These are phyloP conservation scores for Kuraishia hungarica DNA, from an alignment of 805 yeast species.

Conservation along the genomic window DNA sequence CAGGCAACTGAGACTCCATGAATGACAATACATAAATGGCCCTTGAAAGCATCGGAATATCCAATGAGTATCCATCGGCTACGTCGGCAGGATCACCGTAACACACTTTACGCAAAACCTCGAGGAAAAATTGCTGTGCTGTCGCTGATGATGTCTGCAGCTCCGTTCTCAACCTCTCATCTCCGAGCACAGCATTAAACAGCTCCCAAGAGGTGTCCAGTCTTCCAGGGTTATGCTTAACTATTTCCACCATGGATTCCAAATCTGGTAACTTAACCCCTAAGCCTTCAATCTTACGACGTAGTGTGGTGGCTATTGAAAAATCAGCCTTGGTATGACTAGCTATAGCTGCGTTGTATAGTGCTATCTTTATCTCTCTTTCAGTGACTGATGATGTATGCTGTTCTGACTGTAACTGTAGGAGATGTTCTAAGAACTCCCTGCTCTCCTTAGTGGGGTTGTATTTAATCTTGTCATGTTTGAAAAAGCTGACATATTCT, in stretches of 20 bases:
- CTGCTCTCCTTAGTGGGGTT: neutral
- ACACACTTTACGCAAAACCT: slow-evolving; percentile 2
- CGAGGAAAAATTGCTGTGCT: neutral
- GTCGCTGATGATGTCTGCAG: neutral
- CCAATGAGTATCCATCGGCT: slow-evolving; percentile 3
- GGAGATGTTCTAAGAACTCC: neutral
- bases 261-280: neutral
- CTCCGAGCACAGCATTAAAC: slow-evolving; percentile 7
- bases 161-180: neutral
- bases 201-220: slow-evolving; percentile 24
- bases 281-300: neutral
- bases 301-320: neutral
- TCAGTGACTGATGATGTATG: neutral
- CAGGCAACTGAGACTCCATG: neutral
- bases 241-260: slow-evolving; percentile 14
- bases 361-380: neutral
- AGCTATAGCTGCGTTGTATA: neutral
- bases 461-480: neutral
- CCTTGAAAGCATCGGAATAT: neutral
- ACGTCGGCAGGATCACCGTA: slow-evolving; percentile 1
- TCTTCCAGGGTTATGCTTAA: slow-evolving; percentile 28
- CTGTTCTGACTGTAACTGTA: neutral
- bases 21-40: neutral
- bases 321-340: neutral
- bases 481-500: neutral